These are phyloP conservation scores for Alternaria arbusti DNA, from an alignment of 2,329 filamentous ascomycete genomes.

Conservation along the genomic window DNA sequence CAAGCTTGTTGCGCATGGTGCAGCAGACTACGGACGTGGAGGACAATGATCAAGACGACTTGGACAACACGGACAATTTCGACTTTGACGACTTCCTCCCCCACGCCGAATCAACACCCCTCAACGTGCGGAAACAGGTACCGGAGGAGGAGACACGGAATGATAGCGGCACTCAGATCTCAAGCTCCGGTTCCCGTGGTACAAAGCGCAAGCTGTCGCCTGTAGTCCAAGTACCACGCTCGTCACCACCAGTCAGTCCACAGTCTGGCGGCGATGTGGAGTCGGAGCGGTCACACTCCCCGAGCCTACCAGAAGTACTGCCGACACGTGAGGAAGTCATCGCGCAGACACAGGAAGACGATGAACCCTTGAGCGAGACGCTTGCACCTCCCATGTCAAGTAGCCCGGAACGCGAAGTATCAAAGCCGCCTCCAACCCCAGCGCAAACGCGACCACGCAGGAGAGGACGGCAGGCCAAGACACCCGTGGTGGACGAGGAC, in stretches of 20 bases:
- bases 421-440: conserved; percentile 22
- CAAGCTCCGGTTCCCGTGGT: conserved; percentile 43
- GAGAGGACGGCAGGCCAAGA: conserved; percentile 22
- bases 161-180: conserved; percentile 37
- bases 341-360: conserved; percentile 29
- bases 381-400: conserved; percentile 55
- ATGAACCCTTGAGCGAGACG: conserved; percentile 48
- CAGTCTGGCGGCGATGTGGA: conserved; percentile 36
- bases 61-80: conserved; percentile 51
- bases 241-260: conserved; percentile 44
- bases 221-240: conserved; percentile 48
- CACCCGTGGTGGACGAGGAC: conserved; percentile 27
- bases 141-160: conserved; percentile 29
- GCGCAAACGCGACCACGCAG: conserved; percentile 22
- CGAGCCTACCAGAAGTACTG: conserved; percentile 42
- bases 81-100: conserved; percentile 59
- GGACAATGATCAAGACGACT: conserved; percentile 53
- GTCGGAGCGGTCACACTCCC: conserved; percentile 43
- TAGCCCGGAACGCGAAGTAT: conserved; percentile 37
- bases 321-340: conserved; percentile 30
- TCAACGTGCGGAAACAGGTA: conserved; percentile 54
- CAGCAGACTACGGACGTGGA: conserved; percentile 54
- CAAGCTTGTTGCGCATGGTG: conserved; percentile 58
- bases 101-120: conserved; percentile 72
- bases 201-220: conserved; percentile 49